phyloP scores from a whole-genome alignment of 768 basidiomycete genomes.

The Suillus subalutaceus region DNA sequence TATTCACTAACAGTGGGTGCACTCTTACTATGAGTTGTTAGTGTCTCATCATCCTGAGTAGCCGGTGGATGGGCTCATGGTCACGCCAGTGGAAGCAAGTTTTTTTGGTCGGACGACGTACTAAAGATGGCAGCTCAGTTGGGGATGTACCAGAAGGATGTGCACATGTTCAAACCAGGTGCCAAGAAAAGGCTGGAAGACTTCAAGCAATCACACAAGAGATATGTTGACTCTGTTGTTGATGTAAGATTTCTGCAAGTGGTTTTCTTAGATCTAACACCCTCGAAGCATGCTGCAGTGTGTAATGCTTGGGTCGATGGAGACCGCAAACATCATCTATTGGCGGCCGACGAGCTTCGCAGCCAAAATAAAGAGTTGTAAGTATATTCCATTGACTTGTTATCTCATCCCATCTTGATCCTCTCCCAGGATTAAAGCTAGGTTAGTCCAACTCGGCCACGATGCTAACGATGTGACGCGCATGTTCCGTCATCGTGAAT shows the following conservation, averaged over 20 bases:
- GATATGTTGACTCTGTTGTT: constrained; percentile 13
- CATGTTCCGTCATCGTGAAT: not conserved
- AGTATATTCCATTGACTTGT: not conserved
- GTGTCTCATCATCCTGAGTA: constrained; percentile 15
- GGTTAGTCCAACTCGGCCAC: constrained; percentile 5
- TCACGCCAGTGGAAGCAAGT: constrained; percentile 29
- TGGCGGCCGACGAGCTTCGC: not conserved
- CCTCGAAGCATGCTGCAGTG: not conserved
- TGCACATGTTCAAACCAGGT: constrained; percentile 21
- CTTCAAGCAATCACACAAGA: constrained; percentile 23
- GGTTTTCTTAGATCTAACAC: not conserved
- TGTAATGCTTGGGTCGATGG: not conserved
- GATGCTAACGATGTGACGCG: not conserved
- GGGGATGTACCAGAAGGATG: constrained; percentile 19
- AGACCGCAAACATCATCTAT: not conserved
- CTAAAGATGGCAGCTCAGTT: constrained; percentile 23
- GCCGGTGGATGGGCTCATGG: constrained; percentile 35
- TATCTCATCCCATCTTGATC: not conserved
- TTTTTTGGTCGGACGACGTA: constrained; percentile 39
- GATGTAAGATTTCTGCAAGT: not conserved
- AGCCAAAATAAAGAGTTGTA: not conserved
- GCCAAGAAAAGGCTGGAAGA: constrained; percentile 30
- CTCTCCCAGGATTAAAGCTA: not conserved
- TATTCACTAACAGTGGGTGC: constrained; percentile 34
- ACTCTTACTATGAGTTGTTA: not conserved